Conservation (phyloP, 2,329 filamentous ascomycete species). For the Paramyrothecium sp. region DNA sequence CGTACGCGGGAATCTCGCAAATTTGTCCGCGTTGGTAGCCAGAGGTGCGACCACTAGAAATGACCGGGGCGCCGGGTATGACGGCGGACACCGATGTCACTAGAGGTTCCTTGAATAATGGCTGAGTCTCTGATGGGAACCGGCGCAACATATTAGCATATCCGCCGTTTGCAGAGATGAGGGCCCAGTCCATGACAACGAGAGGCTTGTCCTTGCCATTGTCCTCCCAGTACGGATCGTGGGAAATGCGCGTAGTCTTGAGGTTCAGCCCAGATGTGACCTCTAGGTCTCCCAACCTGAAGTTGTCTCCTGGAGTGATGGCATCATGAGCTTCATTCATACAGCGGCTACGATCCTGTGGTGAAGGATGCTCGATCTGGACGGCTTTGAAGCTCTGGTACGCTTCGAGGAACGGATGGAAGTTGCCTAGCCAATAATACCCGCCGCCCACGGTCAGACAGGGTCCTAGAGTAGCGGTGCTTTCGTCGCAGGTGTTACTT, state of each 20-base stretch:
- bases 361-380: constrained; percentile 38
- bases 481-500: constrained; percentile 26
- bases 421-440: constrained; percentile 41
- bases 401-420: constrained; percentile 40
- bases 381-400: constrained; percentile 24
- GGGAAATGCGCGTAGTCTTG: constrained; percentile 40
- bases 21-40: constrained; percentile 40
- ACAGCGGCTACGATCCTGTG: constrained; percentile 35
- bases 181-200: constrained; percentile 42
- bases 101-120: constrained; percentile 26
- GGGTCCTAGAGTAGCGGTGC: constrained; percentile 40
- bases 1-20: constrained; percentile 41
- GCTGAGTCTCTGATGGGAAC: constrained; percentile 33
- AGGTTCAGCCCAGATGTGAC: constrained; percentile 41
- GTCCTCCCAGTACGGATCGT: constrained; percentile 45
- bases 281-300: constrained; percentile 31
- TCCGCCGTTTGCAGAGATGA: constrained; percentile 31
- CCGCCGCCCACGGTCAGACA: constrained; percentile 34
- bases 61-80: constrained; percentile 31
- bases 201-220: constrained; percentile 36
- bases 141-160: constrained; percentile 40
- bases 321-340: constrained; percentile 33
- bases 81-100: constrained; percentile 28
- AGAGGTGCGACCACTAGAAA: constrained; percentile 41
- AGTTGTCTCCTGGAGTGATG: constrained; percentile 23